A percentile compares a stretch with the other conserved stretches of the same genome.
Conservation (phyloP, 2,329 filamentous ascomycete genomes). For the Xylariaceae sp. region DNA sequence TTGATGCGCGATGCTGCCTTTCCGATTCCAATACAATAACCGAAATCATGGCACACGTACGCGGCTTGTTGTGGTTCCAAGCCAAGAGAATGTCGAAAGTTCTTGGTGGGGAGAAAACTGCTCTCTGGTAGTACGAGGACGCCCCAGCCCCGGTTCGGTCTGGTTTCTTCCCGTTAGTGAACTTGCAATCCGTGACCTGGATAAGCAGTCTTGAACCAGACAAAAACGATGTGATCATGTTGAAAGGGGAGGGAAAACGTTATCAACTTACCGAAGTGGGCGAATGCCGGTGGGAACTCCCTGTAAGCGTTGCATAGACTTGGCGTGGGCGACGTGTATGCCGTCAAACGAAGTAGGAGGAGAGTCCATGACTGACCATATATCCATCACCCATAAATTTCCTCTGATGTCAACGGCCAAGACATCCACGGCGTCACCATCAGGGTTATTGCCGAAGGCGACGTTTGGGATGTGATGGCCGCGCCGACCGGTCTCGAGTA, state of each 20-base stretch:
- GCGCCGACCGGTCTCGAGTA: conserved; percentile 37
- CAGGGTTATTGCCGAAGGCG: conserved; percentile 43
- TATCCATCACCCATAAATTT: conserved; percentile 45
- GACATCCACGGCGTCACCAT: conserved; percentile 46
- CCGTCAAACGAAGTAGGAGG: conserved; percentile 17
- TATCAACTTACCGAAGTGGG: too few species aligned
- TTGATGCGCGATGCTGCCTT: conserved; percentile 20
- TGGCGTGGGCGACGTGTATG: conserved; percentile 12
- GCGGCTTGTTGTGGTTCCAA: conserved; percentile 23
- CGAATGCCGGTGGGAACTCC: not conserved
- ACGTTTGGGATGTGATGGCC: conserved; percentile 50
- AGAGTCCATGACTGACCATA: conserved; percentile 39
- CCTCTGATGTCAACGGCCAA: conserved; percentile 49
- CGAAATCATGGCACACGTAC: conserved; percentile 18
- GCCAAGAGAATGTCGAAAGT: conserved; percentile 31
- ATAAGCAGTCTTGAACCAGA: conserved; percentile 13
- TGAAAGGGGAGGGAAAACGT: not conserved
- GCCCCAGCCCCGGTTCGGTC: conserved; percentile 41
- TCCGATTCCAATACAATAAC: conserved; percentile 28
- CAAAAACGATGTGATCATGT: not conserved
- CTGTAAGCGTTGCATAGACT: not conserved
- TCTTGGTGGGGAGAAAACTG: conserved; percentile 36
- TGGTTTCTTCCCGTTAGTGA: conserved; percentile 9
- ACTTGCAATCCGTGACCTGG: not conserved
- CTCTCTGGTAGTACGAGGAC: conserved; percentile 42